Evolutionary conservation across 306 rosid species (phyloP), one percentile per base, ranked within the genome.

Genomic region (Medicago lupulina): DNA sequence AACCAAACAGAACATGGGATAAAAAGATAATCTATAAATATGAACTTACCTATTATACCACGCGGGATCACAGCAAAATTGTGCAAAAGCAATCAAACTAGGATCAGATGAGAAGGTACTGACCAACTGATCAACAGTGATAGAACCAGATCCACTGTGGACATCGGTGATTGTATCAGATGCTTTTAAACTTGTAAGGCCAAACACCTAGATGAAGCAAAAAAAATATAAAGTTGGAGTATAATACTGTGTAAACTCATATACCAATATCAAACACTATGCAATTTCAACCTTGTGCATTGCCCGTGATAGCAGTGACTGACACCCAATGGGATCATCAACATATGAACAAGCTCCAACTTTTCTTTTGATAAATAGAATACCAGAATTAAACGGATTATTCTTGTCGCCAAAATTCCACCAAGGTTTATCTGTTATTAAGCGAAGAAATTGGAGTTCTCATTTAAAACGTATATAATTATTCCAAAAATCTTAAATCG

Each of bases 311-410:
- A 94, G 85, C 71, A 94, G 86, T 11, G 97, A 92, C 87, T 92
- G 98, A 83, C 97, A 92, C 62, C 98, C 98, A 74, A 90, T 78
- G 68, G 98, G 98, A 83, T 94, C 98, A 77, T 94, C 98, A 72
- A 92, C 96, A 86, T 94, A 94, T 9, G 98, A 94, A 85, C 98
- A 94, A 86, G 97, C 94, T 72, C 97, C 98, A 19, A 94, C 98
- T 84, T 91, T 94, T 79, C 97, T 87, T 84, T 94, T 94, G 85
- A 92, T 89, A 87, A 85, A 94, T 67, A 94, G 84, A 85, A 92
- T 87, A 81, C 98, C 98, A 81, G 96, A 90, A 78, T 81, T 90
- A 76, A 94, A 91, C 34, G 92, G 97, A 79, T 87, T 88, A 71
- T 83, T 86, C 79, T 88, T 88, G 85, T 94, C 98, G 73, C 90